phyloP scores from a whole-genome alignment of 1,284 basidiomycete genomes.

The Fomitopsis betulina region DNA sequence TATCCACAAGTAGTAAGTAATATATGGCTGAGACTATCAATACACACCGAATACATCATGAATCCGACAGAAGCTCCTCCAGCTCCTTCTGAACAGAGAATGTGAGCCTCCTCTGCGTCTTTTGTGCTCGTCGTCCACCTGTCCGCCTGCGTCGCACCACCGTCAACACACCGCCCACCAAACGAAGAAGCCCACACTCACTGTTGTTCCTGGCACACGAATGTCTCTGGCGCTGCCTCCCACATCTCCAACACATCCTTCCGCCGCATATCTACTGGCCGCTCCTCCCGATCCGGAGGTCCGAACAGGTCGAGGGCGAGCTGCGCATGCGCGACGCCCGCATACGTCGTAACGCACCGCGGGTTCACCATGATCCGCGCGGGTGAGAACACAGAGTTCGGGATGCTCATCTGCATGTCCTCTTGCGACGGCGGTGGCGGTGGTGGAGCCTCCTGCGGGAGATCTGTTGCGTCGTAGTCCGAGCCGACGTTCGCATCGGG shows the following conservation, averaged over 20 bases:
- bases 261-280: conserved; percentile 41
- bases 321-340: conserved; percentile 90
- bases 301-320: conserved; percentile 90
- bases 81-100: conserved; percentile 82
- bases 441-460: conserved; percentile 34
- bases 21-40: not conserved
- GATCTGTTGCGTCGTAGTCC: conserved; percentile 77
- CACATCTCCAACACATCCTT: conserved; percentile 90
- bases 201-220: conserved; percentile 95
- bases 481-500: conserved; percentile 79
- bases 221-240: conserved; percentile 91
- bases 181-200: conserved; percentile 24
- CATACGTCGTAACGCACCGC: conserved; percentile 93
- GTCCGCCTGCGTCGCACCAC: conserved; percentile 52
- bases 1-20: not conserved
- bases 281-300: conserved; percentile 53
- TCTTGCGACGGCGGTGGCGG: conserved; percentile 25
- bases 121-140: conserved; percentile 86
- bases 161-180: conserved; percentile 6
- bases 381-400: conserved; percentile 84
- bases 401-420: conserved; percentile 51
- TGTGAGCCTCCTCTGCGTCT: conserved; percentile 82
- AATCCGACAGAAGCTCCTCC: conserved; percentile 23
- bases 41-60: not conserved
- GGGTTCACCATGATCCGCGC: conserved; percentile 92